These are phyloP conservation scores for Dinochytrium kinnereticum DNA, from an alignment of 371 early-diverging fungal genomes.

Conservation along the genomic window DNA sequence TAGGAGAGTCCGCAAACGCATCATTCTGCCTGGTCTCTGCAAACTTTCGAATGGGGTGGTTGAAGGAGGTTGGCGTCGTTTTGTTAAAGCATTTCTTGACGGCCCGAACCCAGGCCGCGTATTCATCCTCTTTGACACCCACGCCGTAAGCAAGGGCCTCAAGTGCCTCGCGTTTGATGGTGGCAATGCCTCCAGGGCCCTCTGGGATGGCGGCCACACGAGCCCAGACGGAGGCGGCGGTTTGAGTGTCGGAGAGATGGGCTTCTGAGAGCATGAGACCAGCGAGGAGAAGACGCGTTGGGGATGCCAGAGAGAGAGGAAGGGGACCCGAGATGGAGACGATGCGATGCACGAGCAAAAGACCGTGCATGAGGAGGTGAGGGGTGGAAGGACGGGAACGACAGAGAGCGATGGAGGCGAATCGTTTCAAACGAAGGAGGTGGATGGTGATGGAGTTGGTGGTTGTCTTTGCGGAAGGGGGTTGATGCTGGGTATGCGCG, in stretches of 20 bases:
- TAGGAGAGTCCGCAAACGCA: not conserved
- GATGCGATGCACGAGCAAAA: slow-evolving; percentile 22
- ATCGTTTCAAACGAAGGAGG: slow-evolving; percentile 3
- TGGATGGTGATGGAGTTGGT: not conserved
- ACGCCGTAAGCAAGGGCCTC: slow-evolving; percentile 5
- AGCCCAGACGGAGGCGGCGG: not conserved
- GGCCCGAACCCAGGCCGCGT: slow-evolving; percentile 14
- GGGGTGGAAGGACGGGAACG: slow-evolving; percentile 15
- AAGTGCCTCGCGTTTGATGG: slow-evolving; percentile 27
- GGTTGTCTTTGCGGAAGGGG: not conserved
- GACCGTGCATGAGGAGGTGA: slow-evolving; percentile 25
- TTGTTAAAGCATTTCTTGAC: slow-evolving; percentile 16
- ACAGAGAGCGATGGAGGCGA: slow-evolving; percentile 12
- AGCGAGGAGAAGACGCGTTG: slow-evolving; percentile 20
- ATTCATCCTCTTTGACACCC: slow-evolving; percentile 15
- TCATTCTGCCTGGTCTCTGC: too few species aligned
- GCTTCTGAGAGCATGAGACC: slow-evolving; percentile 24
- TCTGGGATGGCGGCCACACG: slow-evolving; percentile 7
- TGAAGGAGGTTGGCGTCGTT: not conserved
- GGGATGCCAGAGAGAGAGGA: slow-evolving; percentile 9
- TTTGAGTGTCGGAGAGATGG: slow-evolving; percentile 12
- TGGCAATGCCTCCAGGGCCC: not conserved
- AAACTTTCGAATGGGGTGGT: not conserved
- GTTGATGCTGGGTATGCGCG: not conserved
- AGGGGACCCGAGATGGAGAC: not conserved